Percentiles rank a stretch among this genome's conserved stretches.
Conservation (phyloP, 495 filamentous ascomycete species). For the Lophiotrema nucula region DNA sequence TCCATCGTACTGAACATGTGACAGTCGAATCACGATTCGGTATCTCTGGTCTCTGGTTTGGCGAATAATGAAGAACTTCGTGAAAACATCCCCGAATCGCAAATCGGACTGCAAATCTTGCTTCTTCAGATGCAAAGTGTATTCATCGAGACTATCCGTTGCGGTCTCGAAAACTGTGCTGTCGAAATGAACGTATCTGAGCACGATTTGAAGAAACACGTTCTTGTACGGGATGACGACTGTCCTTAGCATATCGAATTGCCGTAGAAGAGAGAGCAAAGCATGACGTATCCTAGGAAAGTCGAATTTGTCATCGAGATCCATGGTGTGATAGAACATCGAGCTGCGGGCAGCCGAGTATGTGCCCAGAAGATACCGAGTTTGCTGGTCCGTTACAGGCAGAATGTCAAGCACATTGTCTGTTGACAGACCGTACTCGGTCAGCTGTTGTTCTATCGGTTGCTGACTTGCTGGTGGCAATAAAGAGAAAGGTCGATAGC, state of each 20-base stretch:
- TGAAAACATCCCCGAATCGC: neutral
- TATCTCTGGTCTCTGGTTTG: neutral
- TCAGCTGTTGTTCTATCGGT: too few relatives aligned
- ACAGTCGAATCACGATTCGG: neutral
- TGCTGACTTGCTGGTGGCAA: too few relatives aligned
- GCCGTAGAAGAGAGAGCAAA: neutral
- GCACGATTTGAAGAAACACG: neutral
- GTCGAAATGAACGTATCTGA: neutral
- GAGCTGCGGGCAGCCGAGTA: neutral
- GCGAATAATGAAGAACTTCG: neutral
- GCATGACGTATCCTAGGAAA: neutral
- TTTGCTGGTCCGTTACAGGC: neutral
- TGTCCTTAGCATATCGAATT: neutral
- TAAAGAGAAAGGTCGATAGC: too few relatives aligned
- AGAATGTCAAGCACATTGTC: neutral
- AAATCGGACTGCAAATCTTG: neutral
- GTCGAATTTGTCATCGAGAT: neutral
- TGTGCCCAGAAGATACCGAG: neutral
- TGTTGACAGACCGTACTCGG: neutral
- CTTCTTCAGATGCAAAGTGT: neutral
- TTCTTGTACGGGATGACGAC: neutral
- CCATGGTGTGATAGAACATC: neutral
- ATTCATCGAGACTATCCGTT: neutral
- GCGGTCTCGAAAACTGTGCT: neutral
- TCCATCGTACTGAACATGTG: neutral